Percentiles rank a stretch among this genome's conserved stretches.
Evolutionary conservation across 306 rosid species (phyloP).

Genomic region (Gynostemma pentaphyllum): DNA sequence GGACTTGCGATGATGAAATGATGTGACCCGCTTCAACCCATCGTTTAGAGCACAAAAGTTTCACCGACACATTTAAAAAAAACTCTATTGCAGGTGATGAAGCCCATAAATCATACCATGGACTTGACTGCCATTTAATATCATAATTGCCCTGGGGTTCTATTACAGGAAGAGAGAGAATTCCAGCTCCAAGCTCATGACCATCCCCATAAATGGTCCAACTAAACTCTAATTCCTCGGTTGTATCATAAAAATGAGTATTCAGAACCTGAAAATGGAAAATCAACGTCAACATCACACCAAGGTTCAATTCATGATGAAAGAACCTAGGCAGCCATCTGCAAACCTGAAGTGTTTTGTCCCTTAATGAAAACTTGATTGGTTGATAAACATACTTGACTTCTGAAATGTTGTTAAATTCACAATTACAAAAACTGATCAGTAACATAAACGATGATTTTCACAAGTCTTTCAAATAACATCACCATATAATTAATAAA

Average conservation of each 20-base stretch:
- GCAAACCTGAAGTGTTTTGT: constrained; percentile 50
- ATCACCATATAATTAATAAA: background rate
- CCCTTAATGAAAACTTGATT: constrained; percentile 51
- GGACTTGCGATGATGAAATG: constrained; percentile 66
- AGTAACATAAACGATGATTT: background rate
- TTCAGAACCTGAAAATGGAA: constrained; percentile 51
- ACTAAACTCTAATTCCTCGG: constrained; percentile 63
- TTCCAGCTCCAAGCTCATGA: constrained; percentile 51
- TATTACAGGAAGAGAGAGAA: constrained; percentile 42
- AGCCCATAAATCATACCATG: constrained; percentile 59
- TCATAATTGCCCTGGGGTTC: constrained; percentile 47
- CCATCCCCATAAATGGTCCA: constrained; percentile 83
- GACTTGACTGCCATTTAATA: constrained; percentile 56
- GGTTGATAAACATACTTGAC: constrained; percentile 84
- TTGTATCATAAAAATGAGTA: constrained; percentile 60
- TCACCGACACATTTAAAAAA: constrained; percentile 43
- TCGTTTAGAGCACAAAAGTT: constrained; percentile 50
- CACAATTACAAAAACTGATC: background rate
- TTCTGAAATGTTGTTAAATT: constrained; percentile 44
- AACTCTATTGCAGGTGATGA: constrained; percentile 49
- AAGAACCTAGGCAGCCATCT: constrained; percentile 1
- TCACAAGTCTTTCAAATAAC: background rate
- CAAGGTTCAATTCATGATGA: constrained; percentile 6
- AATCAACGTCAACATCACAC: constrained; percentile 5
- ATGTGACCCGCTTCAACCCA: constrained; percentile 87